phyloP scores from a whole-genome alignment of 2,329 filamentous ascomycete species.

The Ambrosiella cleistominuta region DNA sequence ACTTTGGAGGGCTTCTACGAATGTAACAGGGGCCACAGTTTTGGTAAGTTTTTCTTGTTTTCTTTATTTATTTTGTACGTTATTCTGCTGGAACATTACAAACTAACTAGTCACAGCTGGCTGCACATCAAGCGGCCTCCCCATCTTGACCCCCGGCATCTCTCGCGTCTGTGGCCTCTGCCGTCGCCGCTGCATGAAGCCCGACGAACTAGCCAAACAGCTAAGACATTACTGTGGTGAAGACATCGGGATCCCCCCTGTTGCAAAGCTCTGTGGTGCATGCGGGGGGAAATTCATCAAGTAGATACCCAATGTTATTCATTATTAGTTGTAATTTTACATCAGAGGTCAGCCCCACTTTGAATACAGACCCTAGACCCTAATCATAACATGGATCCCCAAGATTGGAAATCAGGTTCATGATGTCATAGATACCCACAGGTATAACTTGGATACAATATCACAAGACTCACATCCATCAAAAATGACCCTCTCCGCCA shows the following conservation, averaged over 20 bases:
- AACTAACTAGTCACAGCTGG: conserved; percentile 21
- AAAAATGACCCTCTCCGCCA: conserved; percentile 7
- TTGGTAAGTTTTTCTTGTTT: conserved; percentile 20
- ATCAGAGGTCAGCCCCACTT: background rate
- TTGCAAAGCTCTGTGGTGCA: conserved; percentile 5
- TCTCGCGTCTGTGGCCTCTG: conserved; percentile 39
- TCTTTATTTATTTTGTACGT: background rate
- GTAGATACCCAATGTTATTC: background rate
- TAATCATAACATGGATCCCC: background rate
- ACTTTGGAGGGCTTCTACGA: conserved; percentile 21
- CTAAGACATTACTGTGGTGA: conserved; percentile 4
- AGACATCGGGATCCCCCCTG: background rate
- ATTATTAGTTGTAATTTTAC: background rate
- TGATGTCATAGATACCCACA: background rate
- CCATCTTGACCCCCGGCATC: conserved; percentile 35
- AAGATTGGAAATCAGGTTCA: background rate
- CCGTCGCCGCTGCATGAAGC: conserved; percentile 16
- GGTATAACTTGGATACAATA: background rate
- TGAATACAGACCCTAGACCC: background rate
- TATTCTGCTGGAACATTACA: conserved; percentile 7
- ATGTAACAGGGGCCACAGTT: conserved; percentile 25
- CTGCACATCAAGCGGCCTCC: conserved; percentile 35
- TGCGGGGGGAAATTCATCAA: conserved; percentile 9
- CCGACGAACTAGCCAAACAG: conserved; percentile 1
- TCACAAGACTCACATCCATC: background rate